Base-by-base conservation (phyloP, 768 basidiomycete species). In the Stropharia rugosoannulata region DNA sequence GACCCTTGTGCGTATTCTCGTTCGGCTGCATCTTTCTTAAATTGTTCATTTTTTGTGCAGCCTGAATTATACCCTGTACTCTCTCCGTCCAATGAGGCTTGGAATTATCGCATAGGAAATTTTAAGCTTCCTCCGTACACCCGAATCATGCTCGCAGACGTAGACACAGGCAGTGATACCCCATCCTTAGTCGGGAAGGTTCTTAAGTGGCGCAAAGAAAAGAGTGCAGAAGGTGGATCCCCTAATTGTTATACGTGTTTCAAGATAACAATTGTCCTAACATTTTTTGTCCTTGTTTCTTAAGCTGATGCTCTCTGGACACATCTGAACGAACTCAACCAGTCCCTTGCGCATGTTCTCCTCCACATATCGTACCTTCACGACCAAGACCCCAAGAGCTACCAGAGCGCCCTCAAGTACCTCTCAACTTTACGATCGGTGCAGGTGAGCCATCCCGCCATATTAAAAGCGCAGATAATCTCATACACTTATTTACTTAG, bases 111-210 rank as follows among this genome's bases (percentile, higher is more conserved):
- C 32, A 79, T 89, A 11, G 72, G 77, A 53, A 81, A 85, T 0
- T 93, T 97, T 69, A 80, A 82, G 50, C 85, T 99, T 35, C 97
- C 97, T 2, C 92, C 91, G 0, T 72, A 85, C 49, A 87, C 90
- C 18, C 79, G 91, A 52, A 80, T 99, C 36, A 81, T 98, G 73
- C 80, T 99, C 18, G 97, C 95, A 22, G 97, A 99, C 66, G 94
- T 98, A 13, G 92, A 97, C 64, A 93, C 91, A 8, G 97, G 97
- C 9, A 95, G 91, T 61, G 92, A 98, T 64, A 98, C 97, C 1
- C 97, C 97, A 1, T 92, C 92, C 40, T 83, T 98, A 40, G 94
- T 95, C 10, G 85, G 92, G 29, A 87, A 92, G 69, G 97, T 99
- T 3, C 73, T 97, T 59, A 86, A 85, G 63, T 98, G 96, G 96